These are phyloP conservation scores for Alternaria metachromatica DNA, from an alignment of 2,329 filamentous ascomycete species.

Conservation along the genomic window DNA sequence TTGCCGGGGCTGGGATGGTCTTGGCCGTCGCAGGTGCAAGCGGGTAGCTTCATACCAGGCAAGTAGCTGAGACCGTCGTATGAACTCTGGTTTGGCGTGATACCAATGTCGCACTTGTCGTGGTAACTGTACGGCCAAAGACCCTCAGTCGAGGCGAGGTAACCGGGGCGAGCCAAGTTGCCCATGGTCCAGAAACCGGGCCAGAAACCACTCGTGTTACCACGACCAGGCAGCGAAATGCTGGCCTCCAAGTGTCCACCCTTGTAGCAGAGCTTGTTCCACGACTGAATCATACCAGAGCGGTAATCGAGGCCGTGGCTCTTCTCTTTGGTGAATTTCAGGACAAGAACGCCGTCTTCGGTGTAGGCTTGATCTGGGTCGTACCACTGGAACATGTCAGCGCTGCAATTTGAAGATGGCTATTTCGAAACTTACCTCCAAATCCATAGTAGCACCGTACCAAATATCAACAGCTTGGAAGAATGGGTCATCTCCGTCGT, in stretches of 20 bases:
- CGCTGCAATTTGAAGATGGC: background rate
- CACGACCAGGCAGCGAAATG: slow-evolving; percentile 71
- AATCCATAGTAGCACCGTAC: slow-evolving; percentile 74
- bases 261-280: slow-evolving; percentile 77
- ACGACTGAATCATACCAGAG: slow-evolving; percentile 77
- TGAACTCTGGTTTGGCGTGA: slow-evolving; percentile 74
- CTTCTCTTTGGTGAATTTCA: slow-evolving; percentile 69
- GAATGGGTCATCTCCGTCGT: slow-evolving; percentile 72
- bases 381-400: slow-evolving; percentile 63
- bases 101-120: slow-evolving; percentile 71
- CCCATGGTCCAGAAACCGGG: slow-evolving; percentile 80
- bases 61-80: slow-evolving; percentile 70
- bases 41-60: slow-evolving; percentile 73
- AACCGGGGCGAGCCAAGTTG: slow-evolving; percentile 73
- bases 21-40: slow-evolving; percentile 68
- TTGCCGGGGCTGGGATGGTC: slow-evolving; percentile 71
- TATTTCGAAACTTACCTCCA: slow-evolving; percentile 59
- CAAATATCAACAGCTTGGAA: slow-evolving; percentile 73
- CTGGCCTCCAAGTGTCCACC: slow-evolving; percentile 73
- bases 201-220: slow-evolving; percentile 74
- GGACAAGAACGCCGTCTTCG: slow-evolving; percentile 65
- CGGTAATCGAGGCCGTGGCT: slow-evolving; percentile 71
- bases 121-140: slow-evolving; percentile 78
- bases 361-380: slow-evolving; percentile 72
- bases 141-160: slow-evolving; percentile 72